These are phyloP conservation scores for Lecanicillium sp. DNA, from an alignment of 2,329 filamentous ascomycete species.

Conservation along the genomic window DNA sequence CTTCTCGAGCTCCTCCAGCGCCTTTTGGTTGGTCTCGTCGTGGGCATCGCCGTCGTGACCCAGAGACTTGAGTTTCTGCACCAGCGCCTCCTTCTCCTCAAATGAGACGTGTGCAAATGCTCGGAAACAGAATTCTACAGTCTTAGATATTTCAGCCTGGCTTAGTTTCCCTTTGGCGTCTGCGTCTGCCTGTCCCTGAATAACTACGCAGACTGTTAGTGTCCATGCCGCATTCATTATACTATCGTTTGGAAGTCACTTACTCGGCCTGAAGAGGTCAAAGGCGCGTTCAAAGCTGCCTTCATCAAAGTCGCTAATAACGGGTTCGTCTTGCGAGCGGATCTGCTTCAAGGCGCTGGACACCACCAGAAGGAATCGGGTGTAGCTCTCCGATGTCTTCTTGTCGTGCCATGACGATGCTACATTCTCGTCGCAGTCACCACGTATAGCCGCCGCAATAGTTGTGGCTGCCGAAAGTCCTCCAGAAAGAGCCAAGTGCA, in stretches of 20 bases:
- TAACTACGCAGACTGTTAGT: constrained; percentile 18
- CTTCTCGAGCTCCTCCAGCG: background rate
- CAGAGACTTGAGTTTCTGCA: constrained; percentile 16
- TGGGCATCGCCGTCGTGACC: background rate
- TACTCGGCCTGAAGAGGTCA: constrained; percentile 30
- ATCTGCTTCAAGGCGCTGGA: constrained; percentile 20
- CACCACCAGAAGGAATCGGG: constrained; percentile 37
- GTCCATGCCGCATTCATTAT: fast-evolving
- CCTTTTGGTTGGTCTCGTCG: background rate
- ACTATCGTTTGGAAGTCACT: constrained; percentile 8
- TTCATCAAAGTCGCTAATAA: constrained; percentile 34
- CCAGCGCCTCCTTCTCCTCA: constrained; percentile 13
- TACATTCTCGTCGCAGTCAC: constrained; percentile 27
- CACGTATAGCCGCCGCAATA: constrained; percentile 29
- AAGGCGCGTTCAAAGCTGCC: constrained; percentile 35
- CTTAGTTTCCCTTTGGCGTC: constrained; percentile 21
- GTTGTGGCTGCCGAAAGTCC: constrained; percentile 37
- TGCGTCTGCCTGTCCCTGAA: constrained; percentile 23
- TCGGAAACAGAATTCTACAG: constrained; percentile 25
- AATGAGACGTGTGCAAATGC: constrained; percentile 20
- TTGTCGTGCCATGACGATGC: constrained; percentile 34
- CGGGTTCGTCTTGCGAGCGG: constrained; percentile 22
- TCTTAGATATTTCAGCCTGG: constrained; percentile 21
- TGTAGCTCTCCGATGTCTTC: constrained; percentile 37
- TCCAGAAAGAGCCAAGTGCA: constrained; percentile 34